Evolutionary conservation across 2,329 filamentous ascomycete genomes (phyloP).

Genomic region (Ceratocystis cubensis): DNA sequence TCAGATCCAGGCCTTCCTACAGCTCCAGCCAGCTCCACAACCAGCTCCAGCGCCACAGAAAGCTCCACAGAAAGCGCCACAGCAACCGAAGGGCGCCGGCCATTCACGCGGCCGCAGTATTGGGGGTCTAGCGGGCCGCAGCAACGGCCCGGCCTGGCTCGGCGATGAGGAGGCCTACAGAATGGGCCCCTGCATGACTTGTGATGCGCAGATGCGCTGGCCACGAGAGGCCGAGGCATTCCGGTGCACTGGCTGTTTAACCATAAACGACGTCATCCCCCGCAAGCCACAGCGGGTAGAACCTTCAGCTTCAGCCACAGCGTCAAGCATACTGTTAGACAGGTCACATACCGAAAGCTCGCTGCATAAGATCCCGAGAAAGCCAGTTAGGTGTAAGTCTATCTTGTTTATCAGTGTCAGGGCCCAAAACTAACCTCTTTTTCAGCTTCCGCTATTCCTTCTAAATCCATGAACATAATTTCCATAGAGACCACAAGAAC

Average conservation of each 20-base stretch:
- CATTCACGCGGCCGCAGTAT: neutral
- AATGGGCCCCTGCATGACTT: constrained; percentile 73
- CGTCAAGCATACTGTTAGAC: neutral
- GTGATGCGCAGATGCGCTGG: constrained; percentile 68
- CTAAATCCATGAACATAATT: neutral
- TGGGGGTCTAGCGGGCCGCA: neutral
- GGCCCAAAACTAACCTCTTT: neutral
- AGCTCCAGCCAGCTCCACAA: neutral
- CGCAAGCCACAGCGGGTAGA: constrained; percentile 1
- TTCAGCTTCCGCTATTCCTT: neutral
- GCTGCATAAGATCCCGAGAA: constrained; percentile 13
- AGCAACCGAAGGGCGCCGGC: neutral
- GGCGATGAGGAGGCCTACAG: constrained; percentile 43
- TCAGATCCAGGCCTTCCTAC: constrained; percentile 1
- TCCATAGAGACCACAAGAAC: neutral
- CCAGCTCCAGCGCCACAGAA: neutral
- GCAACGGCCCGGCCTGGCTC: neutral
- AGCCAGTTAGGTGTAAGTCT: neutral
- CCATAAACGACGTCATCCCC: constrained; percentile 60
- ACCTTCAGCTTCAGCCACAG: neutral
- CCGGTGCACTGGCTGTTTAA: constrained; percentile 71
- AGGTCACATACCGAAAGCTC: neutral
- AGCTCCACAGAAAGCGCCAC: neutral
- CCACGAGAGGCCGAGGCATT: constrained; percentile 61
- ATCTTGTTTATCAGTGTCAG: neutral